phyloP scores from a whole-genome alignment of 2,329 filamentous ascomycete species.

The Cryphonectria naterciae region DNA sequence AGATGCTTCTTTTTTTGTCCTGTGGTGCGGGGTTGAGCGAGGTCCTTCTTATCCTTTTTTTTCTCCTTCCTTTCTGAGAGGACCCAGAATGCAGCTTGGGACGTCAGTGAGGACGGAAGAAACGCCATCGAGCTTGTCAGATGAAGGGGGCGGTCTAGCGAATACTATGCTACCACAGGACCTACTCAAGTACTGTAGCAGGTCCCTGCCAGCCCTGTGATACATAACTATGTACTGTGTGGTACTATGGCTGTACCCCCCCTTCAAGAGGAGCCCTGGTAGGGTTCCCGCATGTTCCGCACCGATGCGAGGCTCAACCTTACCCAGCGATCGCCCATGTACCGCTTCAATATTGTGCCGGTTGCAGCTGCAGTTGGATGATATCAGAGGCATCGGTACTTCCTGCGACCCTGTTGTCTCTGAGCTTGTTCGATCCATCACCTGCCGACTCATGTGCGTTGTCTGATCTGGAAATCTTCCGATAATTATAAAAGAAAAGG shows the following conservation, averaged over 20 bases:
- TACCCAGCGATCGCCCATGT: slow-evolving; percentile 14
- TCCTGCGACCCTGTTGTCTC: slow-evolving; percentile 1
- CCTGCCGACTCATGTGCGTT: slow-evolving; percentile 2
- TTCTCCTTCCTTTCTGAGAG: slow-evolving; percentile 5
- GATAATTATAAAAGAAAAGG: slow-evolving; percentile 19
- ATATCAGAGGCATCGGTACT: slow-evolving; percentile 11
- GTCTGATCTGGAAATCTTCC: slow-evolving; percentile 6
- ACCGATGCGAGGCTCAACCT: slow-evolving; percentile 24
- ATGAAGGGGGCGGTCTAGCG: neutral
- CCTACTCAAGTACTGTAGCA: neutral
- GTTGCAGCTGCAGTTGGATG: slow-evolving; percentile 9
- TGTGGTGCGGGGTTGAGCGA: neutral
- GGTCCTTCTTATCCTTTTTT: neutral
- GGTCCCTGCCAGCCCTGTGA: slow-evolving; percentile 5
- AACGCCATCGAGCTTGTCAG: neutral
- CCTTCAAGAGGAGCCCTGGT: slow-evolving; percentile 10
- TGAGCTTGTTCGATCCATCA: neutral
- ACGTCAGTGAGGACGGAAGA: neutral
- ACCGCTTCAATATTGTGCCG: slow-evolving; percentile 10
- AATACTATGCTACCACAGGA: neutral
- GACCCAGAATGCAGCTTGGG: neutral
- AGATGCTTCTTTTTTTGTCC: neutral
- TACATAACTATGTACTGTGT: neutral
- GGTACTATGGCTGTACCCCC: neutral
- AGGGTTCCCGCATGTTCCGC: slow-evolving; percentile 8